phyloP scores from a whole-genome alignment of 202 grass and related monocot genomes.

The Bolboschoenoplectus hybrid region DNA sequence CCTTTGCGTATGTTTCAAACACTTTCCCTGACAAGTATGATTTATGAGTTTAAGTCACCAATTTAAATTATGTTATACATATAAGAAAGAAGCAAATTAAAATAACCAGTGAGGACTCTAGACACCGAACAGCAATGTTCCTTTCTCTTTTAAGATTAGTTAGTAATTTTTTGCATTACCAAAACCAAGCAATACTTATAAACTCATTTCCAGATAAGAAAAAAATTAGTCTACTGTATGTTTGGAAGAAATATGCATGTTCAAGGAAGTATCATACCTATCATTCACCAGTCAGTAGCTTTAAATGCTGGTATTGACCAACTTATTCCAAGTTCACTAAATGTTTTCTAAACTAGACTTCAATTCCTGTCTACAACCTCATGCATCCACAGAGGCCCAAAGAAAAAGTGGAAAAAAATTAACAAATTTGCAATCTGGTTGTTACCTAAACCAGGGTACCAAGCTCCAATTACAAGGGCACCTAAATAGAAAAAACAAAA shows the following conservation, averaged over 20 bases:
- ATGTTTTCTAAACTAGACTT: constrained; percentile 7
- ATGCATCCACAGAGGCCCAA: background rate
- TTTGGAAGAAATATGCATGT: constrained; percentile 8
- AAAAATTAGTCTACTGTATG: background rate
- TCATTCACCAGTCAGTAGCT: background rate
- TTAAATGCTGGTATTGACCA: background rate
- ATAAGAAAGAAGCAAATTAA: background rate
- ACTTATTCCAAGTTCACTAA: background rate
- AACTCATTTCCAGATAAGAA: constrained; percentile 4
- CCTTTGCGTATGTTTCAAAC: constrained; percentile 83
- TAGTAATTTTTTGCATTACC: background rate
- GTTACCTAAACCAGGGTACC: background rate
- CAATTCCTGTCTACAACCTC: background rate
- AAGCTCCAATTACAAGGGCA: background rate
- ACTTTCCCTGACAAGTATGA: constrained; percentile 60
- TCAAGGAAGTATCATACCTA: background rate
- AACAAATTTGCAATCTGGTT: background rate
- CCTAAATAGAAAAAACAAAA: background rate
- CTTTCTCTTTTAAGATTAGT: background rate
- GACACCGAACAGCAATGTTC: background rate
- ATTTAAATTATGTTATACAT: constrained; percentile 17
- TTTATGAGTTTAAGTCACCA: constrained; percentile 20
- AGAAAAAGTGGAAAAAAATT: background rate
- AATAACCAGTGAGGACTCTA: background rate
- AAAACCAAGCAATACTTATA: background rate